Evolutionary conservation across 441 rosid species (phyloP).

Genomic region (Theobroma grandiflorum): DNA sequence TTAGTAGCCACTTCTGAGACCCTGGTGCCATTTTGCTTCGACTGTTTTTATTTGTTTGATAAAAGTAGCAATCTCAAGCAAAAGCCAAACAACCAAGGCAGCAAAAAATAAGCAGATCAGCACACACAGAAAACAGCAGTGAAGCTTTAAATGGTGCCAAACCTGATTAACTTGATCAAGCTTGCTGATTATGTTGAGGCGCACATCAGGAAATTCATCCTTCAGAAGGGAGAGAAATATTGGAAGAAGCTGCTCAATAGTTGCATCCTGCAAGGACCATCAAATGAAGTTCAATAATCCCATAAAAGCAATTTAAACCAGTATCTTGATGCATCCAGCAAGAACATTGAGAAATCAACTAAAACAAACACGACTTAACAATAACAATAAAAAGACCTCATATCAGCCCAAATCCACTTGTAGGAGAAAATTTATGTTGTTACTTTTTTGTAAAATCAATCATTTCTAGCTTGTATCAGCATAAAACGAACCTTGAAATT

Average conservation of each 20-base stretch:
- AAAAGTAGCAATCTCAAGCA: conserved; percentile 2
- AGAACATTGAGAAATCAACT: conserved; percentile 1
- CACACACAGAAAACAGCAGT: not conserved
- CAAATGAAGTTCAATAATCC: conserved; percentile 33
- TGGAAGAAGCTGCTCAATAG: conserved; percentile 94
- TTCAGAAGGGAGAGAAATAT: conserved; percentile 92
- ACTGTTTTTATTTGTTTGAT: not conserved
- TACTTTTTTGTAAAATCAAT: conserved; percentile 4
- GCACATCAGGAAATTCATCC: conserved; percentile 97
- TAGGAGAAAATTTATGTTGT: not conserved
- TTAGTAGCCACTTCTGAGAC: not conserved
- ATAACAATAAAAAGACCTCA: not conserved
- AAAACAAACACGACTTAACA: conserved; percentile 11
- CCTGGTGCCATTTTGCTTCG: not conserved
- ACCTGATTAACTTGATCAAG: conserved; percentile 99
- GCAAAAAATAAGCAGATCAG: conserved; percentile 6
- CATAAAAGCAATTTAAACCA: conserved; percentile 19
- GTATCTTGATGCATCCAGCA: not conserved
- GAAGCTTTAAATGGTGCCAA: conserved; percentile 29
- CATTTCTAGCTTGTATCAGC: not conserved
- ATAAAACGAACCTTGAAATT: not conserved
- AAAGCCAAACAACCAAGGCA: conserved; percentile 1
- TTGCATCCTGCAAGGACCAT: conserved; percentile 73
- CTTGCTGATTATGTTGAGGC: conserved; percentile 95
- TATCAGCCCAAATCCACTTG: not conserved